Evolutionary conservation across 768 basidiomycete species (phyloP).

Genomic region (Pholiota molesta): DNA sequence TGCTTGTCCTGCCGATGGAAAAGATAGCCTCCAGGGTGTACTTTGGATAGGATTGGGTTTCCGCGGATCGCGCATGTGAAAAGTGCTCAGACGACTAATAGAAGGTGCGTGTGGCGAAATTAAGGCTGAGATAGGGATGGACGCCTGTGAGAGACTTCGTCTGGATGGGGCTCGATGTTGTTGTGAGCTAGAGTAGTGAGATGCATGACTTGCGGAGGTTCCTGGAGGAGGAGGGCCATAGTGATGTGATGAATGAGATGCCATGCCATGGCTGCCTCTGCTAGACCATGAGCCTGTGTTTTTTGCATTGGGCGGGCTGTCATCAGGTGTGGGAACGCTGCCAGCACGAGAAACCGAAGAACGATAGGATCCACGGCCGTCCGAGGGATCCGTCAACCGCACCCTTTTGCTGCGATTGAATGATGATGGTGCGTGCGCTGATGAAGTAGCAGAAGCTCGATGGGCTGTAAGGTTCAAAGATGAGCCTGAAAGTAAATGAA

Average conservation of each 20-base stretch:
- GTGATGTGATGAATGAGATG: slow-evolving; percentile 22
- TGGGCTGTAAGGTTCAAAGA: slow-evolving; percentile 42
- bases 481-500: slow-evolving; percentile 23
- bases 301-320: slow-evolving; percentile 39
- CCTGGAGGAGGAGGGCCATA: slow-evolving; percentile 26
- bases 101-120: slow-evolving; percentile 82
- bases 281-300: slow-evolving; percentile 51
- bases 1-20: slow-evolving; percentile 35
- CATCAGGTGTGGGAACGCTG: slow-evolving; percentile 27
- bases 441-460: slow-evolving; percentile 50
- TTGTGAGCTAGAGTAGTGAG: slow-evolving; percentile 19
- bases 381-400: slow-evolving; percentile 49
- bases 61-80: slow-evolving; percentile 82
- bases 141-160: slow-evolving; percentile 66
- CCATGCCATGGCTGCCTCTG: slow-evolving; percentile 33
- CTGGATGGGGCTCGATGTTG: slow-evolving; percentile 41
- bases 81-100: slow-evolving; percentile 56
- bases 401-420: slow-evolving; percentile 71
- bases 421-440: slow-evolving; percentile 70
- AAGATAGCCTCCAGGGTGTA: slow-evolving; percentile 65
- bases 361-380: slow-evolving; percentile 40
- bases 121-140: slow-evolving; percentile 80
- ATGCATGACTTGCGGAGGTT: slow-evolving; percentile 24
- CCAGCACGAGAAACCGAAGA: slow-evolving; percentile 38
- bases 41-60: slow-evolving; percentile 59